Evolutionary conservation across 2,329 filamentous ascomycete species (phyloP), one percentile per base, ranked within the genome.

Genomic region (Phoma sp.): DNA sequence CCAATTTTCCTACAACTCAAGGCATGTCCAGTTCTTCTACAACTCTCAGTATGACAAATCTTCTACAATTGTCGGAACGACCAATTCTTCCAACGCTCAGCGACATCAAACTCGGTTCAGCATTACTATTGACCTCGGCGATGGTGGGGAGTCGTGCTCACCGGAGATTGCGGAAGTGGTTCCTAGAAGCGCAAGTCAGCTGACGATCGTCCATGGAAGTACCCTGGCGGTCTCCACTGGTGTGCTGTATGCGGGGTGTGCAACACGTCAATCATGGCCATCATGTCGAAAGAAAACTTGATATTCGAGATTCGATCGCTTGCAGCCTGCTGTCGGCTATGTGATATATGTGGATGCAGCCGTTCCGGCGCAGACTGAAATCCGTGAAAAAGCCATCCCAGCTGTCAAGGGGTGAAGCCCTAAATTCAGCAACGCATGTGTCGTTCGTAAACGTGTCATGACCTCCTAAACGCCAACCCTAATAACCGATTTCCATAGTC

Each of bases 381-480:
- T 55, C 29, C 57, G 40, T 34, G 30, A 47, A 47, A 42, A 42
- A 40, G 39, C 50, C 46, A 49, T 42, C 42, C 37, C 47, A 57
- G 45, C 42, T 51, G 57, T 50, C 39, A 53, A 45, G 49, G 46
- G 39, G 42, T 47, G 54, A 47, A 55, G 42, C 30, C 57, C 52
- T 53, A 54, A 53, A 51, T 56, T 50, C 52, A 57, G 55, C 57
- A 60, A 62, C 23, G 51, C 51, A 53, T 53, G 45, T 48, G 46
- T 60, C 60, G 56, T 60, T 65, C 59, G 57, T 62, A 52, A 60
- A 62, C 53, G 40, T 59, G 55, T 58, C 61, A 61, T 62, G 61
- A 61, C 49, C 57, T 58, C 56, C 58, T 73, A 62, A 73, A 71
- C 68, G 68, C 70, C 68, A 66, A 60, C 47, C 67, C 47, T 46